Evolutionary conservation across 1,139 yeast species (phyloP).

Genomic region (Yarrowia galli): DNA sequence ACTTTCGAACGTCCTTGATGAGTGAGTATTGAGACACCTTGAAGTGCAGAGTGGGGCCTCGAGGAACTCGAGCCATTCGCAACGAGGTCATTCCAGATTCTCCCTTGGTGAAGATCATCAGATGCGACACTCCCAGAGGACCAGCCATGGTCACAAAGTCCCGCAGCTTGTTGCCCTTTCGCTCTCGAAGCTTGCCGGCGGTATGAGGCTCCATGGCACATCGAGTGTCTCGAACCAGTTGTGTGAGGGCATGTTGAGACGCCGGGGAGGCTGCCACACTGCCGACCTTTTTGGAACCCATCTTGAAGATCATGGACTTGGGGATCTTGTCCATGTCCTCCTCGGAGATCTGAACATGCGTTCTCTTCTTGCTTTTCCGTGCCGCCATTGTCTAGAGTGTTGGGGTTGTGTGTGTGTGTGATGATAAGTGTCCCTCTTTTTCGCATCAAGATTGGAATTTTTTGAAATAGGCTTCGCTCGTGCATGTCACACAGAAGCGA

Average conservation of each 20-base stretch:
- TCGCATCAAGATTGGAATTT: constrained; percentile 21
- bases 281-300: constrained; percentile 63
- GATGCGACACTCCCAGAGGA: constrained; percentile 89
- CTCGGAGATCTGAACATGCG: constrained; percentile 72
- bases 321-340: constrained; percentile 82
- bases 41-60: constrained; percentile 94
- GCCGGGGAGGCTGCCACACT: constrained; percentile 47
- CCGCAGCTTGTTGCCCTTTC: constrained; percentile 83
- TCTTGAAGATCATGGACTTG: constrained; percentile 88
- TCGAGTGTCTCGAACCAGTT: constrained; percentile 86
- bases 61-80: constrained; percentile 84
- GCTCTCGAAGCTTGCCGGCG: constrained; percentile 83
- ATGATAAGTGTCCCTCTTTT: neutral
- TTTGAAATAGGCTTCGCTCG: constrained; percentile 2
- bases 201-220: constrained; percentile 96
- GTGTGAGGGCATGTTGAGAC: constrained; percentile 80
- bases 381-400: constrained; percentile 3
- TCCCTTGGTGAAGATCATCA: constrained; percentile 85
- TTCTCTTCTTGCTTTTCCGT: constrained; percentile 69
- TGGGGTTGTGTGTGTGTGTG: neutral
- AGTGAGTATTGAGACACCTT: constrained; percentile 77
- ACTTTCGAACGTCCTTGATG: constrained; percentile 77
- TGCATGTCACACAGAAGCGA: neutral
- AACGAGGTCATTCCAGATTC: constrained; percentile 80
- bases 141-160: constrained; percentile 98